Base-by-base conservation (phyloP, 164 flowering plant genomes). In the Dillenia suffruticosa region DNA sequence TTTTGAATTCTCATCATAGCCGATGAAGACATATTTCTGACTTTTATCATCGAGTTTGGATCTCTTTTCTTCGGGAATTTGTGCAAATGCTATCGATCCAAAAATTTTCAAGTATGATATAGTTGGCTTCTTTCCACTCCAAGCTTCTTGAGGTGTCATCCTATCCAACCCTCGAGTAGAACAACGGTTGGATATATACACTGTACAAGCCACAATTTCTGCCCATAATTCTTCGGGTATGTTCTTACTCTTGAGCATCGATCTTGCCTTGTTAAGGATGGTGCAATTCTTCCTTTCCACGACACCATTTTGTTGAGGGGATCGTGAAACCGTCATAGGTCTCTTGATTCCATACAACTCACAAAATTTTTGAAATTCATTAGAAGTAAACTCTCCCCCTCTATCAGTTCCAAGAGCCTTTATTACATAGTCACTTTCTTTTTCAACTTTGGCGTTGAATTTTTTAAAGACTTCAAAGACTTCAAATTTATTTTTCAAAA, bases 231-330 rank as follows among this genome's bases (percentile, higher is more conserved):
- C 40, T 32, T 32, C 40, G 9, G 59, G 59, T 0, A 32, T 32
- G 0, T 15, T 12, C 2, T n/a, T 56, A 6, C 12, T 13, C 45
- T 56, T 56, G 8, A 56, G 14, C 6, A 56, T 19, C 12, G 1
- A n/a, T 11, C 59, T 19, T 26, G 59, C 45, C 59, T 40, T 56
- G 14, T 19, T 44, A 9, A 56, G 12, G 14, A 56, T 5, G n/a
- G 59, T 56, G 9, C 12, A 13, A 26, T 56, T 56, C 40, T 44
- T 22, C 46, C 59, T 10, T 12, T 56, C 46, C 14, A 56, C 59
- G 26, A 56, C 59, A 26, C 45, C 45, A 24, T 56, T 56, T 15
- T 56, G 59, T 13, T 56, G 15, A 12, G 59, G 59, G 12, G 46
- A 5, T 11, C 40, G 0, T 22, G 59, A 46, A 10, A 44, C 59